These are phyloP conservation scores for Grosmannia clavigera DNA, from an alignment of 2,329 filamentous ascomycete genomes.

Conservation along the genomic window DNA sequence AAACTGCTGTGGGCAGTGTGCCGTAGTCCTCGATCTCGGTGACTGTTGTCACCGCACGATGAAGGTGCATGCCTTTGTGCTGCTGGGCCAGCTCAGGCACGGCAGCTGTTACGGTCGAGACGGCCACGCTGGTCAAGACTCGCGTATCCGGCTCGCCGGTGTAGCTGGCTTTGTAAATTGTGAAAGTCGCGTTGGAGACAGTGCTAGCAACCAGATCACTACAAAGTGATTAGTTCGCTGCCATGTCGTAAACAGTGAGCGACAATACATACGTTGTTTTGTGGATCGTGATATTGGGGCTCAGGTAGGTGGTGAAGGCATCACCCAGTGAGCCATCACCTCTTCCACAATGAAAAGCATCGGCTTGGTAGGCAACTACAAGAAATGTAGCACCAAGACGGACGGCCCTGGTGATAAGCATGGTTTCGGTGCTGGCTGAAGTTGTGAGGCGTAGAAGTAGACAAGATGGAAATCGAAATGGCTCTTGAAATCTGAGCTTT, in stretches of 20 bases:
- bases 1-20: neutral
- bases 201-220: neutral
- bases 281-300: neutral
- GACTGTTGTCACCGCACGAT: neutral
- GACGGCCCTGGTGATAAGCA: neutral
- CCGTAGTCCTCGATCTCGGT: neutral
- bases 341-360: neutral
- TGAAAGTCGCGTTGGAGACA: neutral
- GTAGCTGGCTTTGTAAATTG: neutral
- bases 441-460: too few relatives aligned
- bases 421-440: neutral
- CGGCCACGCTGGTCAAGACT: neutral
- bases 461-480: neutral
- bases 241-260: neutral
- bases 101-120: neutral
- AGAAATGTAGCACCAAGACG: neutral
- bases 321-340: too few relatives aligned
- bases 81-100: neutral
- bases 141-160: neutral
- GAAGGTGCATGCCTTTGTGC: neutral
- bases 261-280: neutral
- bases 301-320: neutral
- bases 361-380: neutral
- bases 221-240: neutral
- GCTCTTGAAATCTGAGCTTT: neutral